phyloP scores from a whole-genome alignment of 495 filamentous ascomycete species.

The Penicillium angulare region DNA sequence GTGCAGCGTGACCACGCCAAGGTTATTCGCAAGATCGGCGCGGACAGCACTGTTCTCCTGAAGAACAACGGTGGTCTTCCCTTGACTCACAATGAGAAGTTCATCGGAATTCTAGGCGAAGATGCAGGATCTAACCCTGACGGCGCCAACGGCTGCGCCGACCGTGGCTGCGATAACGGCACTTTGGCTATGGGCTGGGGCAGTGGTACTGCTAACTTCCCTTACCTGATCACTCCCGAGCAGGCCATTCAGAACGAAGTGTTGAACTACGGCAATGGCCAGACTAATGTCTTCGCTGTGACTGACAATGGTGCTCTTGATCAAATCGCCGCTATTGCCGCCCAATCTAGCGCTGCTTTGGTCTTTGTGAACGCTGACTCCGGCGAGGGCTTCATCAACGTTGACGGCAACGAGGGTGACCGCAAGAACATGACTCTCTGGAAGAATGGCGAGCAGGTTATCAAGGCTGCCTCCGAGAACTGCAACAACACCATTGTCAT shows the following conservation, averaged over 20 bases:
- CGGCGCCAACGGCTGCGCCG: constrained; percentile 82
- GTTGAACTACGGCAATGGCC: constrained; percentile 42
- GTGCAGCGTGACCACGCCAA: constrained; percentile 72
- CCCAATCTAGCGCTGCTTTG: constrained; percentile 68
- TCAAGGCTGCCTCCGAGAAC: constrained; percentile 69
- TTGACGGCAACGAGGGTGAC: constrained; percentile 86
- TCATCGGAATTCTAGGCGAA: constrained; percentile 79
- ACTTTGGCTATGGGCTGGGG: constrained; percentile 96
- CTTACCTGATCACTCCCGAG: constrained; percentile 86
- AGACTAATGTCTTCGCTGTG: constrained; percentile 62
- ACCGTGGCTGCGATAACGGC: constrained; percentile 82
- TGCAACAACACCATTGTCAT: constrained; percentile 94
- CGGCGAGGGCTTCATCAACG: constrained; percentile 81
- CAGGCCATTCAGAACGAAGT: constrained; percentile 79
- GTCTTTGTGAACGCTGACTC: constrained; percentile 88
- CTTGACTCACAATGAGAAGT: constrained; percentile 67
- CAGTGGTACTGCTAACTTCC: constrained; percentile 84
- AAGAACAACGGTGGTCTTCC: constrained; percentile 84
- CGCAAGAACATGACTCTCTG: constrained; percentile 92
- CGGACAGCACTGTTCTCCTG: constrained; percentile 78
- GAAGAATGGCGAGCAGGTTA: constrained; percentile 74
- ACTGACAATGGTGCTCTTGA: constrained; percentile 69
- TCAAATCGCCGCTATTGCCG: constrained; percentile 59
- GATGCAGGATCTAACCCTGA: constrained; percentile 75
- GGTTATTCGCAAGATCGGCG: constrained; percentile 71